Conservation (phyloP, 768 basidiomycete genomes). For the Naematelia encephala region DNA sequence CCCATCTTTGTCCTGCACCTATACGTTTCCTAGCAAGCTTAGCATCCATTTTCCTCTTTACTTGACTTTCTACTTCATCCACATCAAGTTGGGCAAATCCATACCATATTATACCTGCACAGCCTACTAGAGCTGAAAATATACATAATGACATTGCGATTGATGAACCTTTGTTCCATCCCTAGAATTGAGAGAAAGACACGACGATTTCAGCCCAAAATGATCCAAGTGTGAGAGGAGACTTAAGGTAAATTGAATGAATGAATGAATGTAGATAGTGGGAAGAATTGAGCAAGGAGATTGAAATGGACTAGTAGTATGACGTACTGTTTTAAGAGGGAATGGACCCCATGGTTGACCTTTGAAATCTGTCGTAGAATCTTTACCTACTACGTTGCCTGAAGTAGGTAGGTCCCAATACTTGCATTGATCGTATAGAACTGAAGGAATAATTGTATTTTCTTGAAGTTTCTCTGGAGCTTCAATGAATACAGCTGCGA, state of each 20-base stretch:
- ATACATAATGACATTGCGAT: slow-evolving; percentile 61
- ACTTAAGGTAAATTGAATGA: too few relatives aligned
- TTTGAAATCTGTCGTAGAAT: slow-evolving; percentile 63
- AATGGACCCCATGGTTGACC: slow-evolving; percentile 64
- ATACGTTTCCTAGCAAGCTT: slow-evolving; percentile 50
- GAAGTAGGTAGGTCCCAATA: slow-evolving; percentile 59
- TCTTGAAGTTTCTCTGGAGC: slow-evolving; percentile 71
- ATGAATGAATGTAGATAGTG: not conserved
- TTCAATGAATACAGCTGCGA: slow-evolving; percentile 79
- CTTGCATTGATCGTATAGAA: slow-evolving; percentile 69
- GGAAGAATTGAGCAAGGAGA: not conserved
- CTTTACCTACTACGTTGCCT: slow-evolving; percentile 84
- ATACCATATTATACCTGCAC: slow-evolving; percentile 83
- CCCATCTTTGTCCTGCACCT: not conserved
- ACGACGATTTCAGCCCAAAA: too few relatives aligned
- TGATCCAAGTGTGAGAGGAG: too few relatives aligned
- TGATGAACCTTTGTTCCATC: slow-evolving; percentile 51
- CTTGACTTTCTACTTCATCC: slow-evolving; percentile 77
- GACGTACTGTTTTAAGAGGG: slow-evolving; percentile 63
- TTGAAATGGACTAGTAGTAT: not conserved
- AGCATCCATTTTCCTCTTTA: slow-evolving; percentile 57
- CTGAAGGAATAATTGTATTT: slow-evolving; percentile 55
- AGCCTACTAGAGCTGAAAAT: slow-evolving; percentile 75
- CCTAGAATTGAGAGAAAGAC: slow-evolving; percentile 28
- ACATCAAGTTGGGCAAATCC: slow-evolving; percentile 70